These are phyloP conservation scores for Strobilomyces confusus DNA, from an alignment of 768 basidiomycete species.

Conservation along the genomic window DNA sequence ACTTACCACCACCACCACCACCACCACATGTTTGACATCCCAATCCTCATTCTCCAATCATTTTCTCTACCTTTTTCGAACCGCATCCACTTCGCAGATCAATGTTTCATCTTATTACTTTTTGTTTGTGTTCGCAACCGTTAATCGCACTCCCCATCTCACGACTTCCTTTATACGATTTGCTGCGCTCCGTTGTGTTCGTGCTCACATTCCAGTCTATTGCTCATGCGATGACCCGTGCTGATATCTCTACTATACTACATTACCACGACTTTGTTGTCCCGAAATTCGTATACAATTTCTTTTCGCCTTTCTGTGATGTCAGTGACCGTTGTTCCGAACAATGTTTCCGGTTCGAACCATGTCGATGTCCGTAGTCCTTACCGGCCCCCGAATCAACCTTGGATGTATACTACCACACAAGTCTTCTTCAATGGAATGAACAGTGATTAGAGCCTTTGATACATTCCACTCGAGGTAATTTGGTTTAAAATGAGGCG, in stretches of 20 bases:
- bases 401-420: slow-evolving; percentile 28
- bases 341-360: slow-evolving; percentile 1
- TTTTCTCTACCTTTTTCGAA: slow-evolving; percentile 18
- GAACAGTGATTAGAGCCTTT: neutral
- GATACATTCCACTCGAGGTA: too few relatives aligned
- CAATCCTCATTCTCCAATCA: slow-evolving; percentile 27
- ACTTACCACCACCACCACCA: slow-evolving; percentile 31
- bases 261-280: slow-evolving; percentile 24
- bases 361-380: too few relatives aligned
- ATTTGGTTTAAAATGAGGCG: too few relatives aligned
- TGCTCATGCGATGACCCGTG: slow-evolving; percentile 26
- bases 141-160: slow-evolving; percentile 29
- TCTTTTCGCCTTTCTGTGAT: neutral
- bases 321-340: neutral
- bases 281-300: slow-evolving; percentile 20
- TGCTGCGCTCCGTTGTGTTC: slow-evolving; percentile 15
- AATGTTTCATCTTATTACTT: slow-evolving; percentile 30
- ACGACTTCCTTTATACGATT: slow-evolving; percentile 14
- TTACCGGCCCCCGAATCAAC: slow-evolving; percentile 6
- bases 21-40: slow-evolving; percentile 34
- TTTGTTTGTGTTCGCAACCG: slow-evolving; percentile 20
- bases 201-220: slow-evolving; percentile 26
- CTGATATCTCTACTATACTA: slow-evolving; percentile 34
- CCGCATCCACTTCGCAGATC: slow-evolving; percentile 28
- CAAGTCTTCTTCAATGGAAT: slow-evolving; percentile 3